Evolutionary conservation across 2,329 filamentous ascomycete genomes (phyloP).

Genomic region (Aspergillus persii): DNA sequence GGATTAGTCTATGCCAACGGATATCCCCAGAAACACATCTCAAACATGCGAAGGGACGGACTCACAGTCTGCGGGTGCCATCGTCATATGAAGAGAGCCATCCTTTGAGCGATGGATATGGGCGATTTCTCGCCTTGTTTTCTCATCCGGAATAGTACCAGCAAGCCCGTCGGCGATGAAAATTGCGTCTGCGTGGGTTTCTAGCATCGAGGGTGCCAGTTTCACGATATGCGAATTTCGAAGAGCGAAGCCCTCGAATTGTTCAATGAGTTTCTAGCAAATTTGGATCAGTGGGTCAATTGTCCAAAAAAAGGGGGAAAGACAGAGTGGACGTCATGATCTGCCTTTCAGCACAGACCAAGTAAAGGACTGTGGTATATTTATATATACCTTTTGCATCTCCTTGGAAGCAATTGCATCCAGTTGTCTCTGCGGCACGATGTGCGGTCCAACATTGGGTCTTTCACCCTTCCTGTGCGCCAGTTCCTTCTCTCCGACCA

Average conservation of each 20-base stretch:
- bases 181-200: constrained; percentile 25
- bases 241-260: constrained; percentile 21
- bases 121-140: constrained; percentile 66
- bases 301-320: too few species aligned
- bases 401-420: constrained; percentile 22
- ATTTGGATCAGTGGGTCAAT: neutral
- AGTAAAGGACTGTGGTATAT: too few species aligned
- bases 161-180: constrained; percentile 26
- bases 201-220: constrained; percentile 23
- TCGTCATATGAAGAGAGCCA: constrained; percentile 70
- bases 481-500: constrained; percentile 18
- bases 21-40: neutral
- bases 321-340: too few species aligned
- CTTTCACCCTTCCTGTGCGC: constrained; percentile 12
- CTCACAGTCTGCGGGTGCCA: constrained; percentile 73
- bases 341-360: too few species aligned
- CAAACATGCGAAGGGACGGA: neutral
- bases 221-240: constrained; percentile 30
- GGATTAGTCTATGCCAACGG: neutral
- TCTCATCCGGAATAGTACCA: constrained; percentile 14
- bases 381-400: constrained; percentile 24
- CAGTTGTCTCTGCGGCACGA: constrained; percentile 31
- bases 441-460: constrained; percentile 28
- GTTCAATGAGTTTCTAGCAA: constrained; percentile 23
- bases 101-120: constrained; percentile 73